Evolutionary conservation across 345 rosid species (phyloP).

Genomic region (Angophora floribunda): DNA sequence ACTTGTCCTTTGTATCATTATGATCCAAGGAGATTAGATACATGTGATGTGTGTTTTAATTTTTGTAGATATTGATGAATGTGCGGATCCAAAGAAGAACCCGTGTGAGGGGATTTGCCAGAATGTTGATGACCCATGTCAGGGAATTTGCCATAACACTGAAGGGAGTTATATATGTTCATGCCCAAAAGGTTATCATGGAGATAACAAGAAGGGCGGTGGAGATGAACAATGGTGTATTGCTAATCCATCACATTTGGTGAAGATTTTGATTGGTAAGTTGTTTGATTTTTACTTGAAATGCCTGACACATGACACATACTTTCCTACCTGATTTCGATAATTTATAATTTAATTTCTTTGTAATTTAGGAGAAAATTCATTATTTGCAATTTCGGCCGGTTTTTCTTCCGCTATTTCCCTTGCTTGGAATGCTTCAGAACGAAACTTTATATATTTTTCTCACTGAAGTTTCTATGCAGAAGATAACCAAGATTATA

Average conservation of each 20-base stretch:
- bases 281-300: no score
- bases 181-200: constrained; percentile 14
- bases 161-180: constrained; percentile 9
- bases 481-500: no score
- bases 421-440: accelerated
- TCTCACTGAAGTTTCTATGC: no score
- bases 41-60: not conserved
- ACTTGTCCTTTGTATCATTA: not conserved
- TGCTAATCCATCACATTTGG: not conserved
- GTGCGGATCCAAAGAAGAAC: not conserved
- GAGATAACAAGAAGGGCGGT: constrained; percentile 1
- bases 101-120: not conserved
- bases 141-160: not conserved
- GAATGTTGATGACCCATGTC: no score
- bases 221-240: not conserved
- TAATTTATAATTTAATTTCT: no score
- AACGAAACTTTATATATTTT: no score
- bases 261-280: not conserved
- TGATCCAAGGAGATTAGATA: not conserved
- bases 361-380: no score
- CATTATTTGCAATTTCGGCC: accelerated
- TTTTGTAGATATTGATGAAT: constrained; percentile 12
- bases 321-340: no score
- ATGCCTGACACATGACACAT: no score
- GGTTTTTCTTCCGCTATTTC: no score